phyloP scores from a whole-genome alignment of 306 rosid genomes.

The Delonix regia region DNA sequence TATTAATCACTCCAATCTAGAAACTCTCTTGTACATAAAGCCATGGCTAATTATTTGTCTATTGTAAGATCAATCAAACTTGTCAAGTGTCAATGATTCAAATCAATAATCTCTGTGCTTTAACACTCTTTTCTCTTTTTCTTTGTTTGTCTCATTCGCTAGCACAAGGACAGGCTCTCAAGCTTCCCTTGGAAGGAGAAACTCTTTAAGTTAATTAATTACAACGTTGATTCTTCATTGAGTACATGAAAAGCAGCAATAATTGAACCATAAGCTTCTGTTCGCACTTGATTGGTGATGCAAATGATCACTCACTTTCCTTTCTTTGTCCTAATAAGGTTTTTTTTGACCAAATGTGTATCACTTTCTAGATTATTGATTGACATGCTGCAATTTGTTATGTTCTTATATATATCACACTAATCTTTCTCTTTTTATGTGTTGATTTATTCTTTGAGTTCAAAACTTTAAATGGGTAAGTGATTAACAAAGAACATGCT shows the following conservation, averaged over 20 bases:
- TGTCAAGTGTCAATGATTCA: conserved; percentile 35
- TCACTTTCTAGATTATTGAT: conserved; percentile 23
- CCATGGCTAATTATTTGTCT: too few species aligned
- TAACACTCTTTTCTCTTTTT: not conserved
- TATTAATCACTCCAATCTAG: too few species aligned
- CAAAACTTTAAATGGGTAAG: too few species aligned
- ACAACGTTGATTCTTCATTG: conserved; percentile 9
- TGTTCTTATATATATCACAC: not conserved
- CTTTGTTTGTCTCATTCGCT: not conserved
- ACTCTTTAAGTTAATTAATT: conserved; percentile 26
- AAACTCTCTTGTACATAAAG: too few species aligned
- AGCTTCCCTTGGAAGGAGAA: conserved; percentile 30
- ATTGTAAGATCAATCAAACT: not conserved
- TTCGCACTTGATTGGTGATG: conserved; percentile 30
- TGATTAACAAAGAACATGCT: too few species aligned
- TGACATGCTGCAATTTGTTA: not conserved
- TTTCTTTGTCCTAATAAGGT: conserved; percentile 36
- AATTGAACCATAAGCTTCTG: conserved; percentile 26
- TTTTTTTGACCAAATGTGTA: conserved; percentile 37
- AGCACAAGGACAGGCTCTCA: conserved; percentile 21
- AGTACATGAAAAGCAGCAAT: conserved; percentile 24
- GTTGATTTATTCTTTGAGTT: too few species aligned
- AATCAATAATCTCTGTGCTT: conserved; percentile 7
- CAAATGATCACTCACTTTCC: conserved; percentile 32
- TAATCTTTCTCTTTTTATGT: too few species aligned